Base-by-base conservation (phyloP, 2,329 filamentous ascomycete genomes). In the Arthrobotrys conoides region DNA sequence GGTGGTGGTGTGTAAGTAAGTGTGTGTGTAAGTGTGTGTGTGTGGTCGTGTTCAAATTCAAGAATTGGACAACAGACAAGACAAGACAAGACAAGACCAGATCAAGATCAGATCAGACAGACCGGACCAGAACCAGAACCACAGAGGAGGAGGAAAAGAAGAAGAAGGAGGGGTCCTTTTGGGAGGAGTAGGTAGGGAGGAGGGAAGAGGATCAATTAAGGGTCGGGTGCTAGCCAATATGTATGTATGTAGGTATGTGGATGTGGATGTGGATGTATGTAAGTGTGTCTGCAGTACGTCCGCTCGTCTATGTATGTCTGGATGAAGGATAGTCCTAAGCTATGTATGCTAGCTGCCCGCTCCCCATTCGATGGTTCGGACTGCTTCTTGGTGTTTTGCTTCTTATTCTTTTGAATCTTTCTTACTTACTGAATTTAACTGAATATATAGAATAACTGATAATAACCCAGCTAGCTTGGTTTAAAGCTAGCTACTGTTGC, bases 151-250 rank as follows among this genome's bases (percentile, higher is more conserved):
- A 68, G 48, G 12, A 53, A 66, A 59, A 71, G 68, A 36, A 53
- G n/a, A 8, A 68, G 48, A 41, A 53, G 72, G 66, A 71, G 68
- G 67, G 65, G 68, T 71, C 53, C 46, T 67, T 55, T 59, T 49
- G 75, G 38, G 38, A 55, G 61, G 51, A 51, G 64, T 55, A 64
- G 27, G 68, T 27, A 55, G 46, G 78, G 33, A 41, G 59, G 55
- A 30, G 27, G 27, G 66, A 51, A 65, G 49, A 64, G 68, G 63
- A 71, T 71, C 73, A 76, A 78, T 78, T 71, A 80, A 80, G 73
- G 72, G 70, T 72, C 73, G 72, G 72, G 72, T 77, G 72, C 72
- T 77, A 77, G 72, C 67, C 71, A 77, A n/a, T n/a, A n/a, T n/a
- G n/a, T n/a, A n/a, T n/a, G n/a, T n/a, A n/a, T n/a, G n/a, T 77